phyloP scores from a whole-genome alignment of 2,329 filamentous ascomycete genomes.

The Malbranchea cinnamomea region DNA sequence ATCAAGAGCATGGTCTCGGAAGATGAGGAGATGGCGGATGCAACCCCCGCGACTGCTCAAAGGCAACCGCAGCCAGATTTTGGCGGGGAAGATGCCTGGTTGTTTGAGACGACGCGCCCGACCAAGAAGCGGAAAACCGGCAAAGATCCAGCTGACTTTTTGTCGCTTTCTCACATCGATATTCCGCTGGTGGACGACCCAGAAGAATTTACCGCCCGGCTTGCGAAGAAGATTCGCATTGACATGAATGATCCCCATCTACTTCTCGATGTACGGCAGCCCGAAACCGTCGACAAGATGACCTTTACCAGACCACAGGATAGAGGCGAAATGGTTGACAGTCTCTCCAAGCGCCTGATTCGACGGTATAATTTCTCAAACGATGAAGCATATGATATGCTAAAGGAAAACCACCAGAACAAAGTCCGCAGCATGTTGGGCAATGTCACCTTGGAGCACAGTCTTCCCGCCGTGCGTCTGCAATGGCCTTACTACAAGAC shows the following conservation, averaged over 20 bases:
- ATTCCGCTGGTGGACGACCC: slow-evolving; percentile 70
- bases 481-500: slow-evolving; percentile 96
- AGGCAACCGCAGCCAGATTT: slow-evolving; percentile 37
- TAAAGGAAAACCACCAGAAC: slow-evolving; percentile 94
- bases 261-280: slow-evolving; percentile 62
- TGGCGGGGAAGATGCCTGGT: slow-evolving; percentile 43
- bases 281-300: slow-evolving; percentile 45
- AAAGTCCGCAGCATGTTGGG: slow-evolving; percentile 88
- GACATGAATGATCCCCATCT: slow-evolving; percentile 82
- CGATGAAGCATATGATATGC: slow-evolving; percentile 83
- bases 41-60: slow-evolving; percentile 12
- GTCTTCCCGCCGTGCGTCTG: slow-evolving; percentile 75
- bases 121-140: slow-evolving; percentile 52
- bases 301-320: slow-evolving; percentile 20
- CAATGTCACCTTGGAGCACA: slow-evolving; percentile 86
- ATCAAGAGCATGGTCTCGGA: slow-evolving; percentile 40
- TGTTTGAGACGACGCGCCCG: slow-evolving; percentile 33
- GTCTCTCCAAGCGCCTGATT: slow-evolving; percentile 56
- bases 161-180: slow-evolving; percentile 41
- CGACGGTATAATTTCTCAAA: slow-evolving; percentile 92
- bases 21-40: slow-evolving; percentile 16
- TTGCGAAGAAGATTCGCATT: slow-evolving; percentile 65
- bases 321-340: slow-evolving; percentile 49
- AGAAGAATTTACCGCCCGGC: slow-evolving; percentile 52
- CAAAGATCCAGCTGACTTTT: slow-evolving; percentile 29